A percentile compares a stretch with the other conserved stretches of the same genome.
Evolutionary conservation across 1,284 basidiomycete genomes (phyloP).

Genomic region (Cutaneotrichosporon daszewskae): DNA sequence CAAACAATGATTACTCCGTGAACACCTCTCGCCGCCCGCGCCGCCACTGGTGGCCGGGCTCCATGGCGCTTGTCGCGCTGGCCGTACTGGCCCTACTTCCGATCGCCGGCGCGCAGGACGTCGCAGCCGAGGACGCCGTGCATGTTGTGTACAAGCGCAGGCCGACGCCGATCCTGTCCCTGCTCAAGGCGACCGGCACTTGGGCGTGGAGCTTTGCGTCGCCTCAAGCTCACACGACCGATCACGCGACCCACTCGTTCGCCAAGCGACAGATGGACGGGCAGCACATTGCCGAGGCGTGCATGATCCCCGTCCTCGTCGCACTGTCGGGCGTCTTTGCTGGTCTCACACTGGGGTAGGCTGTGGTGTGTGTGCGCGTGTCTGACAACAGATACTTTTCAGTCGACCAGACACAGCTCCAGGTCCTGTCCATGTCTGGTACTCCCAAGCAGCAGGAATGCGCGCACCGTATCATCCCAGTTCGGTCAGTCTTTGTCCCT

Average conservation of each 20-base stretch:
- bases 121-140: too few relatives aligned
- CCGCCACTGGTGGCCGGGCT: too few relatives aligned
- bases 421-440: slow-evolving; percentile 77
- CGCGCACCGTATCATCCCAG: slow-evolving; percentile 77
- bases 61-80: background rate
- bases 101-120: background rate
- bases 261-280: slow-evolving; percentile 7
- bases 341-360: slow-evolving; percentile 45
- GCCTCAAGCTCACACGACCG: too few relatives aligned
- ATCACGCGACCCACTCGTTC: background rate
- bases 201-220: background rate
- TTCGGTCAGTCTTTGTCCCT: slow-evolving; percentile 51
- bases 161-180: background rate
- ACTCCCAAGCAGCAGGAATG: slow-evolving; percentile 72
- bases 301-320: slow-evolving; percentile 56
- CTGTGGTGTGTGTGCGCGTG: too few relatives aligned
- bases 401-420: slow-evolving; percentile 84
- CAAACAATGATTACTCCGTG: background rate
- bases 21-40: too few relatives aligned
- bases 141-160: too few relatives aligned
- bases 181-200: background rate
- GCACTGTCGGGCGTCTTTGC: slow-evolving; percentile 59
- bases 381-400: slow-evolving; percentile 72
- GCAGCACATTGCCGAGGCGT: slow-evolving; percentile 38
- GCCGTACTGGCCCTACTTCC: background rate